Evolutionary conservation across 1,139 yeast genomes (phyloP), one percentile per base, ranked within the genome.

Genomic region (Zygoascus hellenicus): DNA sequence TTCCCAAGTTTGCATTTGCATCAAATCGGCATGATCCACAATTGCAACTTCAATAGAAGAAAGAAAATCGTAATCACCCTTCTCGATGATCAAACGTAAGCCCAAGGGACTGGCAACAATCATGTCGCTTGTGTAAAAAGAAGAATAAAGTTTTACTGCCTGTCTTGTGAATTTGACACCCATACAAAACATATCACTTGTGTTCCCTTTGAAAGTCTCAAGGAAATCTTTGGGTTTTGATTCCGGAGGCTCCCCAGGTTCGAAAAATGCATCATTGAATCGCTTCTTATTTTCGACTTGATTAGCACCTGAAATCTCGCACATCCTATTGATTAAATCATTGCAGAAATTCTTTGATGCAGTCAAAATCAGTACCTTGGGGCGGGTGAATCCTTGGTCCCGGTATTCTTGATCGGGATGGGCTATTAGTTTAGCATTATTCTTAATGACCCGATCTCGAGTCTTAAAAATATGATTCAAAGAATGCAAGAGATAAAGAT

Each of bases 351-450:
- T 78, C 60, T 96, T 76, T 0, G 96, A 88, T 7, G 99, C 97
- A 42, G 88, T 70, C 34, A 92, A 67, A 5, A 92, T 79, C 48
- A 92, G 70, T 1, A 84, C 90, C 60, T 89, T 90, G 1, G 98
- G 96, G 52, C 97, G 75, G 0, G 97, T 90, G 61, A 89, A 94
- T 13, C 98, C 97, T 65, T 92, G 98, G 63, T 92, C 98, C 50
- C 95, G 71, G 51, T 76, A 73, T 58, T 88, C 96, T 29, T 73
- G 69, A 14, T 68, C 71, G 13, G 46, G 32, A 22, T 37, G 16
- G 22, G 46, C 61, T 26, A 72, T 69, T 43, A 83, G 65, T 57
- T 78, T 81, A 40, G 76, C 75, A 54, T 83, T 86, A 65, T 92
- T 83, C 61, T 84, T 85, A 55, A 90, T 60, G 17, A 90, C 77